A percentile compares a stretch with the other conserved stretches of the same genome.
These are phyloP conservation scores for Backusella parvicylindrica DNA, from an alignment of 192 early-diverging fungal species.

Conservation along the genomic window DNA sequence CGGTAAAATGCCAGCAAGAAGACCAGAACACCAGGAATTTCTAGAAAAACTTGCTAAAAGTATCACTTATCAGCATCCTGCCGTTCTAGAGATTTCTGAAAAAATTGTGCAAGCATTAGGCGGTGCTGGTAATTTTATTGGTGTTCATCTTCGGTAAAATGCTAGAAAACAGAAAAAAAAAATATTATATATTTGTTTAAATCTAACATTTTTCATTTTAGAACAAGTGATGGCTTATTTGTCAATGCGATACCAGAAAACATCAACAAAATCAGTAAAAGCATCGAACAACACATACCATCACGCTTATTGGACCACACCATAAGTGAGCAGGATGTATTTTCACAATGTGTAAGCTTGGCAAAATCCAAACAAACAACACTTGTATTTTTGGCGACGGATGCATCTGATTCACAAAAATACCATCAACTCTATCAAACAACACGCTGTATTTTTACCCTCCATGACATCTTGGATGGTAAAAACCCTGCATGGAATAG, in stretches of 20 bases:
- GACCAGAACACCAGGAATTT: constrained; percentile 29
- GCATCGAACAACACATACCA: background rate
- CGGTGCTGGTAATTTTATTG: constrained; percentile 32
- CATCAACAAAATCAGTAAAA: constrained; percentile 14
- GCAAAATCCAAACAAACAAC: constrained; percentile 20
- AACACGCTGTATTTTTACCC: constrained; percentile 43
- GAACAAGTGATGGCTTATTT: constrained; percentile 33
- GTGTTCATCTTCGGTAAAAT: constrained; percentile 33
- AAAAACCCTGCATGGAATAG: constrained; percentile 23
- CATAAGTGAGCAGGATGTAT: background rate
- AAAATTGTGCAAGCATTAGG: constrained; percentile 16
- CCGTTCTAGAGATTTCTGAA: constrained; percentile 22
- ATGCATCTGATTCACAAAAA: constrained; percentile 36
- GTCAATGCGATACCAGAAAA: constrained; percentile 24
- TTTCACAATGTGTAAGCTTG: background rate
- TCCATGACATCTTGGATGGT: constrained; percentile 33
- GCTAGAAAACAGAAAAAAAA: background rate
- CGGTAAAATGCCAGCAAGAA: constrained; percentile 26
- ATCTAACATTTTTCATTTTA: background rate
- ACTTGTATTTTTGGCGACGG: constrained; percentile 50
- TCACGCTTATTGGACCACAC: background rate
- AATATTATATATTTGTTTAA: background rate
- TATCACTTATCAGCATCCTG: constrained; percentile 31
- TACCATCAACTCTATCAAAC: constrained; percentile 37
- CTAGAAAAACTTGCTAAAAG: constrained; percentile 25